Base-by-base conservation (phyloP, 1,284 basidiomycete genomes). In the Ceratobasidium theobromae region DNA sequence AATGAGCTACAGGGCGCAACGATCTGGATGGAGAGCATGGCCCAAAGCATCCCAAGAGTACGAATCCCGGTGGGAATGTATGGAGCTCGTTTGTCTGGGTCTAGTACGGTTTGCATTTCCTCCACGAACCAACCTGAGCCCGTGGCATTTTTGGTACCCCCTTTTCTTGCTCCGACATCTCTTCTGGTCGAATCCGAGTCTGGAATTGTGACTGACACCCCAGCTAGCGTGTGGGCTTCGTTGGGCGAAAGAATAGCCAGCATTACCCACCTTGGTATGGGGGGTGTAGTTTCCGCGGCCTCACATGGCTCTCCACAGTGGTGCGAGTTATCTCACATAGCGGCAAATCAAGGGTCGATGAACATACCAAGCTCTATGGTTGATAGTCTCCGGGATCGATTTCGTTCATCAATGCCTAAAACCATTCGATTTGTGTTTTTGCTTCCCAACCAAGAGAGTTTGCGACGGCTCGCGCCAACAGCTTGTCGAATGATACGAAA, bases 91-190 rank as follows among this genome's bases (percentile, higher is more conserved):
- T 71, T 72, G 25, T 69, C 73, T 11, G 46, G 70, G 16, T 69
- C 65, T 40, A 74, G 73, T 49, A 32, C 65, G 6, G 55, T 60
- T 9, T 71, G 71, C 41, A 43, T 65, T n/a, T 40, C 33, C 43
- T 64, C 68, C 48, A 53, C 16, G 1, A 12, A 48, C 18, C 55
- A 53, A 27, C 23, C 60, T 1, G 67, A 41, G 77, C 71, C 78
- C 21, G 83, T 79, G 4, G 74, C 76, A 1, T 84, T 81, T 73
- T 75, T 87, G 3, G 71, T 81, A 3, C 86, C 86, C 6, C 86
- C 86, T 0, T 83, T 87, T 69, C 75, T 85, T 3, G 71, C 81
- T 30, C 79, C 80, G 5, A 69, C 76, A 1, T 70, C 71, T 0
- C 71, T 74, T 21, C 69, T 80, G 45, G 72, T 81, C 12, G 70